Evolutionary conservation across 331 rosid genomes (phyloP).

Genomic region (Rhamnella rubrinervis): DNA sequence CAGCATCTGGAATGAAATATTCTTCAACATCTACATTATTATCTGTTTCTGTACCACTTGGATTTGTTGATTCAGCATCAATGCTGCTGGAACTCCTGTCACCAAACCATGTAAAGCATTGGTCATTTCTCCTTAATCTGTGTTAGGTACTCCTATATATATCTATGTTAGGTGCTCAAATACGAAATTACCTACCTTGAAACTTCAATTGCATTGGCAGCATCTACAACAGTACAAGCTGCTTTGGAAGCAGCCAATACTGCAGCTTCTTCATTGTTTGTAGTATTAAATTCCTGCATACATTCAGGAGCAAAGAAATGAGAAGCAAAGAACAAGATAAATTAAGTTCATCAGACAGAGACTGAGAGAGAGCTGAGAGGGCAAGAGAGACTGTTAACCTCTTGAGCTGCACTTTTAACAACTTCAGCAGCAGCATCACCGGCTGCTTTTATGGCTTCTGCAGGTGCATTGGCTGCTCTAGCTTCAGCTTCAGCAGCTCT

Average conservation of each 20-base stretch:
- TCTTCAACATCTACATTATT: constrained; percentile 64
- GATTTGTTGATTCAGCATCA: constrained; percentile 39
- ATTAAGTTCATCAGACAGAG: background rate
- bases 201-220: constrained; percentile 80
- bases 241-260: constrained; percentile 88
- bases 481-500: constrained; percentile 95
- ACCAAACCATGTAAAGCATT: constrained; percentile 30
- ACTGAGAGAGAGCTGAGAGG: too few species aligned
- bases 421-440: constrained; percentile 97
- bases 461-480: constrained; percentile 88
- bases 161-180: background rate
- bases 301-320: constrained; percentile 19
- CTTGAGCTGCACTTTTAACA: constrained; percentile 91
- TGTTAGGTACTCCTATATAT: too few species aligned
- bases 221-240: constrained; percentile 87
- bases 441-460: constrained; percentile 89
- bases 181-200: constrained; percentile 55
- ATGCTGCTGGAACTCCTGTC: constrained; percentile 57
- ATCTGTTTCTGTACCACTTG: constrained; percentile 46
- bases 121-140: constrained; percentile 13
- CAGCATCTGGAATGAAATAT: constrained; percentile 66
- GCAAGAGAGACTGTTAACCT: constrained; percentile 41
- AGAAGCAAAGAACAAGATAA: constrained; percentile 1
- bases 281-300: constrained; percentile 64
- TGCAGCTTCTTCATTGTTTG: constrained; percentile 74